phyloP scores from a whole-genome alignment of 2,329 filamentous ascomycete genomes.

The Pyrenochaeta sp. region DNA sequence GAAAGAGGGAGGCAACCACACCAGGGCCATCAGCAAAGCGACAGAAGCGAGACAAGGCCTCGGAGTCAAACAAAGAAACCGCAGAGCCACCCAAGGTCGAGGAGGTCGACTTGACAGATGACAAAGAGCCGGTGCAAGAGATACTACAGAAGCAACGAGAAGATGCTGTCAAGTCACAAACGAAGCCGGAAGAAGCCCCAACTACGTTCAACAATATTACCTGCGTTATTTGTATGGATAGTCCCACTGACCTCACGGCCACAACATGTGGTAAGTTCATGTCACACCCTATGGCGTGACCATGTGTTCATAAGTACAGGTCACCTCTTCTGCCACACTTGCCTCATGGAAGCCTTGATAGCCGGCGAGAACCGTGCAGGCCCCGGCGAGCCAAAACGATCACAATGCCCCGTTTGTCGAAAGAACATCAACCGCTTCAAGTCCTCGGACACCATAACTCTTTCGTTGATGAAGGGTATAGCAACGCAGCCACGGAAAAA shows the following conservation, averaged over 20 bases:
- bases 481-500: conserved; percentile 46
- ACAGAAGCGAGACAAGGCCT: conserved; percentile 30
- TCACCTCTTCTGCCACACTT: conserved; percentile 71
- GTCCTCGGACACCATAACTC: conserved; percentile 52
- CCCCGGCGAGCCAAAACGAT: conserved; percentile 52
- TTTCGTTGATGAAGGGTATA: conserved; percentile 51
- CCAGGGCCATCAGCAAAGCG: conserved; percentile 46
- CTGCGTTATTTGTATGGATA: conserved; percentile 72
- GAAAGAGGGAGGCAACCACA: conserved; percentile 29
- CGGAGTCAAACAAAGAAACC: conserved; percentile 1
- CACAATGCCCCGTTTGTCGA: conserved; percentile 59
- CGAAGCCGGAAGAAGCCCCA: conserved; percentile 48
- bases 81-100: conserved; percentile 48
- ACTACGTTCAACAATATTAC: conserved; percentile 58
- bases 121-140: conserved; percentile 52
- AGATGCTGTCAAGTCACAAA: conserved; percentile 60
- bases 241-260: conserved; percentile 65
- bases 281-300: background rate
- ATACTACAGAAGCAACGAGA: conserved; percentile 62
- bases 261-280: conserved; percentile 65
- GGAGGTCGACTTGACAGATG: conserved; percentile 60
- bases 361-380: conserved; percentile 61
- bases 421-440: conserved; percentile 54
- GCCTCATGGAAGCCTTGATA: conserved; percentile 67
- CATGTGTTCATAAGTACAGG: conserved; percentile 50